These are phyloP conservation scores for Cetraspora pellucida DNA, from an alignment of 192 early-diverging fungal species.

Conservation along the genomic window DNA sequence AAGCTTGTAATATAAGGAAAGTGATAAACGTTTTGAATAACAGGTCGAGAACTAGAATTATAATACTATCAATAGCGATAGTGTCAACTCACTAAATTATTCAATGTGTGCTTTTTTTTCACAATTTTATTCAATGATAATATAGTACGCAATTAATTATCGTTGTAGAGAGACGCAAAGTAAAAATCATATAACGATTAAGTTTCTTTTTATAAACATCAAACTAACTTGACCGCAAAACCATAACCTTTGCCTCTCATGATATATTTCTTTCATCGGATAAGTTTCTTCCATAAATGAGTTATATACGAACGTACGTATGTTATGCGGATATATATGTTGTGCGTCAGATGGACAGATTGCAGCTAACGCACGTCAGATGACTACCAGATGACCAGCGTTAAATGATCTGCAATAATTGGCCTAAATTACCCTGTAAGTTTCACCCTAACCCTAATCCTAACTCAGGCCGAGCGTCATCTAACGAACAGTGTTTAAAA, in stretches of 20 bases:
- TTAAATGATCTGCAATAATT: too few relatives aligned
- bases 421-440: too few relatives aligned
- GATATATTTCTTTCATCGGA: conserved; percentile 5
- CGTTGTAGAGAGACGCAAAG: neutral
- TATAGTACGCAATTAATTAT: neutral
- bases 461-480: too few relatives aligned
- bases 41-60: neutral
- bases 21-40: neutral
- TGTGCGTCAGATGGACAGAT: too few relatives aligned
- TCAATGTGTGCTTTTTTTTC: conserved; percentile 11
- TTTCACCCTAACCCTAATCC: too few relatives aligned
- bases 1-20: neutral
- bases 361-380: too few relatives aligned
- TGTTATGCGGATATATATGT: too few relatives aligned
- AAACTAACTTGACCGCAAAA: conserved; percentile 27
- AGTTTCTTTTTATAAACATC: neutral
- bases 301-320: too few relatives aligned
- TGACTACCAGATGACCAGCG: too few relatives aligned
- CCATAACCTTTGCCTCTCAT: conserved; percentile 28
- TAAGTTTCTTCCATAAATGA: conserved; percentile 4
- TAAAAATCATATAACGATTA: neutral
- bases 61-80: neutral
- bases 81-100: conserved; percentile 3
- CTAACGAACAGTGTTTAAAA: too few relatives aligned
- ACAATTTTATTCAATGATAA: neutral